A percentile compares a stretch with the other conserved stretches of the same genome.
Conservation (phyloP, 164 flowering plant genomes). For the Warburgia ugandensis region DNA sequence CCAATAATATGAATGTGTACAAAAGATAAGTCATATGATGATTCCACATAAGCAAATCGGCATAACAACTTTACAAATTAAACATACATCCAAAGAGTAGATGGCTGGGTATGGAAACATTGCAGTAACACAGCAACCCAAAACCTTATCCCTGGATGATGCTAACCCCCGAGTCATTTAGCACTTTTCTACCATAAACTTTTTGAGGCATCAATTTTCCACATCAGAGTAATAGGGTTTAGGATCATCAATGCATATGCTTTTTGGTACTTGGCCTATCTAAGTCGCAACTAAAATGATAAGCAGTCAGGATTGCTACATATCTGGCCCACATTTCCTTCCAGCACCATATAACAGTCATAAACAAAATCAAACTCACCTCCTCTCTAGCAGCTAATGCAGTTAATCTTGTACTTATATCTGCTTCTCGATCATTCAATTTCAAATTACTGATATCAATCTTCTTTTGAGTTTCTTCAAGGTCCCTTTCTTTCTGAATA, state of each 20-base stretch:
- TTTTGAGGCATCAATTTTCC: not conserved
- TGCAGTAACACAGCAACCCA: not conserved
- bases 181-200: not conserved
- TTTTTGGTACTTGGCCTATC: not conserved
- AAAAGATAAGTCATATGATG: no score
- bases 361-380: conserved; percentile 27
- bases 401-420: conserved; percentile 35
- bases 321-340: not conserved
- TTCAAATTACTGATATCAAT: conserved; percentile 23
- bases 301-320: not conserved
- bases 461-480: conserved; percentile 46
- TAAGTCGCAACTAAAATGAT: not conserved
- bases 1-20: conserved; percentile 3
- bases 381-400: conserved; percentile 50
- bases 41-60: no score
- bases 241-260: no score
- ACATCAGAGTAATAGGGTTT: no score
- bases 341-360: not conserved
- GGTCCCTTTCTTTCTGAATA: conserved; percentile 47
- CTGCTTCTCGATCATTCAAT: conserved; percentile 51
- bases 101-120: not conserved
- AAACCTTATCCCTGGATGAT: not conserved
- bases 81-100: no score
- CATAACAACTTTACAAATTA: no score
- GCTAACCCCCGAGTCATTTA: no score